Evolutionary conservation across 352 stramenopile species (phyloP).

Genomic region (Globisporangium radiosum): DNA sequence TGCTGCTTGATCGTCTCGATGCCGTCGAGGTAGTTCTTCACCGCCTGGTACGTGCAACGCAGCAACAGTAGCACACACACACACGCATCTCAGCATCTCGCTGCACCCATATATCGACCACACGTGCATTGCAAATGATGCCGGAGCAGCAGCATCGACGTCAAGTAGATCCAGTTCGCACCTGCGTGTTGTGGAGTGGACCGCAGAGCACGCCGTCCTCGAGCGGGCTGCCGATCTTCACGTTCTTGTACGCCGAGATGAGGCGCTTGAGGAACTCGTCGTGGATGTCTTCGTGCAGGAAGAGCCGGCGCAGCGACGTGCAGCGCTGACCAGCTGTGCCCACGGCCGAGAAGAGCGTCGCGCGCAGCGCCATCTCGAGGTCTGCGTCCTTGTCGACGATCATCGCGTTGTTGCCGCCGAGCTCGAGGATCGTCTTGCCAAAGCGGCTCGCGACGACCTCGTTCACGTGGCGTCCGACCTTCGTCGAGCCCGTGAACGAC

Average conservation of each 20-base stretch:
- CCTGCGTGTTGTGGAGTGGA: conserved; percentile 52
- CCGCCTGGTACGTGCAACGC: conserved; percentile 28
- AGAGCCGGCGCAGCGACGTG: conserved; percentile 88
- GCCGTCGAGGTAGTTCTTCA: conserved; percentile 81
- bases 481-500: conserved; percentile 89
- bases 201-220: conserved; percentile 81
- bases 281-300: conserved; percentile 89
- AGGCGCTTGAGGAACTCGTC: conserved; percentile 85
- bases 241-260: conserved; percentile 77
- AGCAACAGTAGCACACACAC: background rate
- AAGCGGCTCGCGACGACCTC: conserved; percentile 85
- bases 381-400: conserved; percentile 91
- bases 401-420: conserved; percentile 92
- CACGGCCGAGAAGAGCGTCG: conserved; percentile 88
- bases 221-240: conserved; percentile 87
- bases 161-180: conserved; percentile 6
- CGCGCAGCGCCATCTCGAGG: conserved; percentile 86
- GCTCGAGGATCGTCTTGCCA: conserved; percentile 88
- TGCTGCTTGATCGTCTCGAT: conserved; percentile 84
- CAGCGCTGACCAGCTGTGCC: conserved; percentile 90
- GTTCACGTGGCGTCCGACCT: conserved; percentile 84
- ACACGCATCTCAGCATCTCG: background rate
- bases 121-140: background rate
- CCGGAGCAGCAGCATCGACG: background rate
- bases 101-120: background rate